phyloP scores from a whole-genome alignment of 306 rosid species.

The Lathyrus oleraceus region DNA sequence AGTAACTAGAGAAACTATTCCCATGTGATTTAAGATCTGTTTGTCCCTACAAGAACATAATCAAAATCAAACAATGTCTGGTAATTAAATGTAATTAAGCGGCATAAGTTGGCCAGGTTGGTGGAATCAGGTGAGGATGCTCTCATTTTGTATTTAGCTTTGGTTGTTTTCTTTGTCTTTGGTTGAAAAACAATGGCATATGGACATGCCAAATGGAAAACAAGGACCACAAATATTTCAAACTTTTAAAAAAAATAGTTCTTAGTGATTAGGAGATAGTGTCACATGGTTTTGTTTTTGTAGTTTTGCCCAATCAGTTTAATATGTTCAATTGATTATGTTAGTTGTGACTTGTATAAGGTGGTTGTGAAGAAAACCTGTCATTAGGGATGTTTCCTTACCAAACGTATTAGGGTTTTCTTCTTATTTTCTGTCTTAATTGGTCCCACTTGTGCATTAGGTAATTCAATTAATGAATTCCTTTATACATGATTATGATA shows the following conservation, averaged over 20 bases:
- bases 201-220: constrained; percentile 50
- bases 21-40: constrained; percentile 54
- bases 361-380: constrained; percentile 45
- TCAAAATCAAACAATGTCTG: constrained; percentile 34
- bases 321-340: constrained; percentile 42
- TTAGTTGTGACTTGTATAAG: constrained; percentile 40
- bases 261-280: constrained; percentile 39
- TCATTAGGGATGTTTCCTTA: constrained; percentile 36
- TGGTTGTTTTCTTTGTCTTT: constrained; percentile 71
- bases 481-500: background rate
- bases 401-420: constrained; percentile 45
- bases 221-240: constrained; percentile 56
- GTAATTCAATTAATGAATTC: constrained; percentile 25
- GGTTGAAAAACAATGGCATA: constrained; percentile 61
- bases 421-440: constrained; percentile 13
- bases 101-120: constrained; percentile 51
- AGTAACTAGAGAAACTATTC: constrained; percentile 34
- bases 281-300: constrained; percentile 62
- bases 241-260: constrained; percentile 27
- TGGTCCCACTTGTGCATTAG: constrained; percentile 33
- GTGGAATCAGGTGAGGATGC: constrained; percentile 64
- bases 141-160: constrained; percentile 71
- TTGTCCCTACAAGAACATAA: constrained; percentile 47
- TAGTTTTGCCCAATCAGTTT: constrained; percentile 34
- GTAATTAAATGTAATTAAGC: constrained; percentile 38